Evolutionary conservation across 257 asterid species (phyloP).

Genomic region (Penstemon eatonii): DNA sequence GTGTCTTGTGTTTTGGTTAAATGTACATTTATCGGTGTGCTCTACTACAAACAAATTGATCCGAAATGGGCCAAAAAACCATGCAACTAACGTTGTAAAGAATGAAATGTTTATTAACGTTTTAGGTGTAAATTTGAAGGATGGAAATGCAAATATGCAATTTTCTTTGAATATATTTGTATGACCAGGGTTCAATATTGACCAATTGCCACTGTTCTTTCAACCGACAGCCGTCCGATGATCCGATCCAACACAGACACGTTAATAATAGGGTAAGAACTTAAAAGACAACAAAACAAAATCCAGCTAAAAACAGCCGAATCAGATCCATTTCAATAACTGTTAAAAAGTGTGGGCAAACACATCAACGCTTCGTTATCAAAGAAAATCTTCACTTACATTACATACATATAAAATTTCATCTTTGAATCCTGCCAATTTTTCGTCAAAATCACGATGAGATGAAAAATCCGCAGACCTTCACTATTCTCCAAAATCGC

Average conservation of each 20-base stretch:
- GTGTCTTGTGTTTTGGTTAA: too few relatives aligned
- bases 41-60: too few relatives aligned
- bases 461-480: conserved; percentile 30
- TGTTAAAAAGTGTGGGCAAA: conserved; percentile 16
- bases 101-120: too few relatives aligned
- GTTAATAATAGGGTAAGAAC: background rate
- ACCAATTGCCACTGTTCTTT: conserved; percentile 20
- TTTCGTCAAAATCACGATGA: conserved; percentile 24
- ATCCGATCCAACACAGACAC: conserved; percentile 29
- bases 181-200: conserved; percentile 9
- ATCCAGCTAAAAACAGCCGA: conserved; percentile 14
- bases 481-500: conserved; percentile 29
- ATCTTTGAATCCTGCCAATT: conserved; percentile 2
- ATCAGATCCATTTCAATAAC: conserved; percentile 31
- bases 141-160: too few relatives aligned
- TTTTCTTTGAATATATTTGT: background rate
- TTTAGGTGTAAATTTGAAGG: too few relatives aligned
- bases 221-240: conserved; percentile 28
- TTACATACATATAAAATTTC: background rate
- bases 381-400: background rate
- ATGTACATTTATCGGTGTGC: too few relatives aligned
- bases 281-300: background rate
- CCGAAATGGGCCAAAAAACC: too few relatives aligned
- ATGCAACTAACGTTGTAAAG: too few relatives aligned
- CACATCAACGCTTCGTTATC: conserved; percentile 29